These are phyloP conservation scores for Trichophyton benhamiae DNA, from an alignment of 2,329 filamentous ascomycete species.

Conservation along the genomic window DNA sequence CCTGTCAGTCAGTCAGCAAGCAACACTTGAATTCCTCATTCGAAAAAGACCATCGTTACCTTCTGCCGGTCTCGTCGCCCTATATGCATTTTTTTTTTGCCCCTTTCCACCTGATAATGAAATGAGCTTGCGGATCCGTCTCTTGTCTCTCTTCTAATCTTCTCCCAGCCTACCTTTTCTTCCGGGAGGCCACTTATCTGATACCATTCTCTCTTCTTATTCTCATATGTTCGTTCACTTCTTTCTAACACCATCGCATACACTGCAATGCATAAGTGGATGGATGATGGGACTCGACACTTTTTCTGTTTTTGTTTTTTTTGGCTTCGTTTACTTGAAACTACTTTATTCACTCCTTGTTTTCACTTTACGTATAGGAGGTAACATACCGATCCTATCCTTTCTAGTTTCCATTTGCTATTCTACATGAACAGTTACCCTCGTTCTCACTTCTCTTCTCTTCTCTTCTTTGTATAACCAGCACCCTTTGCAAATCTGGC, in stretches of 20 bases:
- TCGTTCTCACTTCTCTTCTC: slow-evolving; percentile 1
- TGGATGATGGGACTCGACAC: not conserved
- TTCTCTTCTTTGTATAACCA: not conserved
- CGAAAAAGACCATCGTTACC: not conserved
- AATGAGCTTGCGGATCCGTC: too few species aligned
- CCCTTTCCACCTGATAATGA: too few species aligned
- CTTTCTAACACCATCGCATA: not conserved
- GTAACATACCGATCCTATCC: too few species aligned
- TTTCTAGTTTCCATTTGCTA: too few species aligned
- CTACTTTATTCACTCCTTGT: too few species aligned
- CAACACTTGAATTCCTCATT: not conserved
- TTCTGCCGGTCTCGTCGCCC: not conserved
- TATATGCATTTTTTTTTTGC: not conserved
- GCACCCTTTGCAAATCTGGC: not conserved
- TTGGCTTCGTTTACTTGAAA: not conserved
- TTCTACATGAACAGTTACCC: not conserved
- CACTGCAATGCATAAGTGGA: not conserved
- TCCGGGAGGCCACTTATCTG: not conserved
- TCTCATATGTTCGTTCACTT: not conserved
- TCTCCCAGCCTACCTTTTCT: too few species aligned
- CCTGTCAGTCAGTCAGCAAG: not conserved
- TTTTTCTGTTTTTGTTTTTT: slow-evolving; percentile 1
- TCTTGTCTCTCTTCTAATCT: too few species aligned
- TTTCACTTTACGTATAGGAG: too few species aligned
- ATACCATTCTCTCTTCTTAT: not conserved